Evolutionary conservation across 805 yeast species (phyloP), one percentile per base, ranked within the genome.

Genomic region (Ogataea trehalophila): DNA sequence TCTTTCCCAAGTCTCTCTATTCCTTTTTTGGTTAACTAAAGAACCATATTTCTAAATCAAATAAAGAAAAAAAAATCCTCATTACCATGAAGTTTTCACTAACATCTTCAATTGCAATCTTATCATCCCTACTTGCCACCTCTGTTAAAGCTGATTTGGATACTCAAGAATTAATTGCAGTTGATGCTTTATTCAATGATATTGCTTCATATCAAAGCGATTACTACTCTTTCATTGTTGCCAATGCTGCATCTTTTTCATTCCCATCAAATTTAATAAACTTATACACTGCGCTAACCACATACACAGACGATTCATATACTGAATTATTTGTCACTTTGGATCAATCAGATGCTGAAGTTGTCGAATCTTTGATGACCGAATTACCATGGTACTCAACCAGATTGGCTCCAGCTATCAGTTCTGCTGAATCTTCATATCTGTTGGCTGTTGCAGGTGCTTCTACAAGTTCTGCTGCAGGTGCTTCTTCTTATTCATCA

Each of bases 231-330:
- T 54, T 41, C 39, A n/a, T 54, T 7, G 50, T 48, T n/a, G 46
- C n/a, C 11, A 42, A 41, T 33, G 44, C 44, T 7, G 39, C 43
- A 18, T 37, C 44, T 7, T 46, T 52, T 22, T 26, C 42, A 8
- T 42, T 54, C 43, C 58, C 58, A 41, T 22, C 48, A 18, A 45
- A 18, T 17, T 42, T 57, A 31, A 41, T 55, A 29, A 26, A 37
- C 16, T 14, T 57, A 16, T 70, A 69, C 43, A 36, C 54, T 29
- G 49, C 55, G 36, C 60, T 63, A 26, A 50, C 53, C 15, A 68
- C 72, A 29, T 68, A 68, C 58, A 69, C 69, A 6, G 70, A 69
- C 51, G 62, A 66, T 50, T 56, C 65, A 17, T 69, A 67, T 57
- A 68, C 72, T 45, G 61, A 70, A 39, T 55, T 69, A 47, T 56